Percentiles rank a stretch among this genome's conserved stretches.
phyloP scores from a whole-genome alignment of 192 early-diverging fungal species.

The Backusella liffmaniae region DNA sequence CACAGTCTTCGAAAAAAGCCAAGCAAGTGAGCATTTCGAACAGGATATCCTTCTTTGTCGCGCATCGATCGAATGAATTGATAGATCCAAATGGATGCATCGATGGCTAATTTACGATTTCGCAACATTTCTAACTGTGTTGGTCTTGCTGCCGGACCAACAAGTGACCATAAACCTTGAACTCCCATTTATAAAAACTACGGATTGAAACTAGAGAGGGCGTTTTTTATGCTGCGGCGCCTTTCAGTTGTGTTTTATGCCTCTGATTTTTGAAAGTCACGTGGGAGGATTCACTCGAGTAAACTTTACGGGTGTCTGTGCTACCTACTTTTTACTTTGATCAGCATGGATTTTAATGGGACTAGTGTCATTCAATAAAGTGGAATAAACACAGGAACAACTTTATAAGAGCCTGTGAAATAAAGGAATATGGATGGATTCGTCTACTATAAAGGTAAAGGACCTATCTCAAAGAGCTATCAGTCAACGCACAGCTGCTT shows the following conservation, averaged over 20 bases:
- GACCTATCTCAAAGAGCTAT: too few species aligned
- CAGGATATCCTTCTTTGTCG: slow-evolving; percentile 79
- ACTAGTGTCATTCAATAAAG: too few species aligned
- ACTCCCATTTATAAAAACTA: slow-evolving; percentile 74
- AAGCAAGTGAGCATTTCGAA: slow-evolving; percentile 83
- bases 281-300: neutral
- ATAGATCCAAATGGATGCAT: slow-evolving; percentile 97
- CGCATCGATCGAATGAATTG: slow-evolving; percentile 96
- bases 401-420: too few species aligned
- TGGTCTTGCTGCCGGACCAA: slow-evolving; percentile 76
- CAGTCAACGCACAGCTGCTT: too few species aligned
- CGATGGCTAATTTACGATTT: slow-evolving; percentile 80
- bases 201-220: neutral
- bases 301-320: too few species aligned
- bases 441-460: too few species aligned
- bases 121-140: slow-evolving; percentile 77
- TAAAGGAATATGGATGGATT: too few species aligned
- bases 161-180: slow-evolving; percentile 87
- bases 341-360: too few species aligned
- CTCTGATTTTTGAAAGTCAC: neutral
- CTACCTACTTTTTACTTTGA: too few species aligned
- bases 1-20: slow-evolving; percentile 95
- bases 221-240: neutral
- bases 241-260: neutral
- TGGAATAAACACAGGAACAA: too few species aligned